Conservation (phyloP, 202 grass and related monocot species). For the Eragrostis tef region DNA sequence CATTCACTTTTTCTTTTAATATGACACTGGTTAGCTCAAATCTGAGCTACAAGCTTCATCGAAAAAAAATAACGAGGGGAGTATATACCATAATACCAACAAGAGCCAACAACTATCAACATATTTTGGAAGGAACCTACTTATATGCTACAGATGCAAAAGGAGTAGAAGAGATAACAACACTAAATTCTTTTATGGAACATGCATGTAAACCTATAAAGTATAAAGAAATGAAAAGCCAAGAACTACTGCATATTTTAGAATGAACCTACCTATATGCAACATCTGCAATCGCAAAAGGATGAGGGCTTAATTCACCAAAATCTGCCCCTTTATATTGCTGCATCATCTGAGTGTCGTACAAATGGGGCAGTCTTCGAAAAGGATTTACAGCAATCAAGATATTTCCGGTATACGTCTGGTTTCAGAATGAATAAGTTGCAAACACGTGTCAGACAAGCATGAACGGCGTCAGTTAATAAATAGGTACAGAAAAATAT, state of each 20-base stretch:
- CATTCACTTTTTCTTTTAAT: no score
- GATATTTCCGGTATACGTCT: constrained; percentile 96
- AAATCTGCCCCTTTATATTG: constrained; percentile 95
- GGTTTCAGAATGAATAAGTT: constrained; percentile 45
- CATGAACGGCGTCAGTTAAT: not conserved
- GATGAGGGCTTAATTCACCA: constrained; percentile 94
- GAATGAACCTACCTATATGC: constrained; percentile 86
- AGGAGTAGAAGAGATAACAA: not conserved
- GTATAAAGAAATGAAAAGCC: constrained; percentile 29
- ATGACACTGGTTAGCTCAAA: no score
- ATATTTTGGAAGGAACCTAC: not conserved
- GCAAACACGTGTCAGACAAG: constrained; percentile 21
- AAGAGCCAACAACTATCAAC: not conserved
- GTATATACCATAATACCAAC: not conserved
- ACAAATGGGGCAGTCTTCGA: constrained; percentile 88
- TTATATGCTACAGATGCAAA: not conserved
- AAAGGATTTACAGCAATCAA: constrained; percentile 99
- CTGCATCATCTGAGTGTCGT: constrained; percentile 97
- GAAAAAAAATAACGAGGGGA: not conserved
- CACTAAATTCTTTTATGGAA: constrained; percentile 8
- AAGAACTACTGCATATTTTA: constrained; percentile 27
- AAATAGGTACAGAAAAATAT: constrained; percentile 16
- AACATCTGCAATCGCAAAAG: constrained; percentile 94
- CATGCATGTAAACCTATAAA: constrained; percentile 3
- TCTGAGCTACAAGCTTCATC: no score